Conservation (phyloP, 2,329 filamentous ascomycete genomes). For the Exophiala sp. region DNA sequence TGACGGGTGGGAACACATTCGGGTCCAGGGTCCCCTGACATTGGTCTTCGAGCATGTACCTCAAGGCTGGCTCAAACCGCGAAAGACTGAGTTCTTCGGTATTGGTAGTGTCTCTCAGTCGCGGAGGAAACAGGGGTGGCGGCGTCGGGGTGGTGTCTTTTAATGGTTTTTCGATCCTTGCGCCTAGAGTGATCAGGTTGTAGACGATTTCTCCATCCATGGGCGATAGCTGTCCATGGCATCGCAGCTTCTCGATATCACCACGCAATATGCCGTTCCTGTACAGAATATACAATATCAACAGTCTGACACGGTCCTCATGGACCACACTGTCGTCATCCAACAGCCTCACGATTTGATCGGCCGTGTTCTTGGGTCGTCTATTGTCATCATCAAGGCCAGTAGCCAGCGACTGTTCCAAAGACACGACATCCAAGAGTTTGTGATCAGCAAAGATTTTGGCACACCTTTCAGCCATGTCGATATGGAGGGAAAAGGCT, state of each 20-base stretch:
- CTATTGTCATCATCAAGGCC: conserved; percentile 87
- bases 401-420: conserved; percentile 87
- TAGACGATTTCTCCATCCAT: conserved; percentile 66
- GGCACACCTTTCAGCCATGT: conserved; percentile 97
- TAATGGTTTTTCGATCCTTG: conserved; percentile 62
- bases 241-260: conserved; percentile 76
- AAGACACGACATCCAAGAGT: conserved; percentile 74
- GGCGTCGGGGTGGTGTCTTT: conserved; percentile 68
- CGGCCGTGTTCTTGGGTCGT: conserved; percentile 82
- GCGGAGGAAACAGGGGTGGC: conserved; percentile 60
- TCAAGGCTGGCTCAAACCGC: conserved; percentile 74
- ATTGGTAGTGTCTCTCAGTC: conserved; percentile 32
- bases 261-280: conserved; percentile 76
- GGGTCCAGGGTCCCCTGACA: conserved; percentile 62
- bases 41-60: conserved; percentile 73
- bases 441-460: conserved; percentile 81
- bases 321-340: conserved; percentile 71
- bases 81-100: conserved; percentile 76
- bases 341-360: conserved; percentile 77
- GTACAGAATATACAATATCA: conserved; percentile 80
- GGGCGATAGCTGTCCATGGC: conserved; percentile 71
- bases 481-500: conserved; percentile 86
- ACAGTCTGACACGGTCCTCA: conserved; percentile 72
- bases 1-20: conserved; percentile 63
- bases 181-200: conserved; percentile 75